phyloP scores from a whole-genome alignment of 805 yeast genomes.

The Myxozyma kluyveri region DNA sequence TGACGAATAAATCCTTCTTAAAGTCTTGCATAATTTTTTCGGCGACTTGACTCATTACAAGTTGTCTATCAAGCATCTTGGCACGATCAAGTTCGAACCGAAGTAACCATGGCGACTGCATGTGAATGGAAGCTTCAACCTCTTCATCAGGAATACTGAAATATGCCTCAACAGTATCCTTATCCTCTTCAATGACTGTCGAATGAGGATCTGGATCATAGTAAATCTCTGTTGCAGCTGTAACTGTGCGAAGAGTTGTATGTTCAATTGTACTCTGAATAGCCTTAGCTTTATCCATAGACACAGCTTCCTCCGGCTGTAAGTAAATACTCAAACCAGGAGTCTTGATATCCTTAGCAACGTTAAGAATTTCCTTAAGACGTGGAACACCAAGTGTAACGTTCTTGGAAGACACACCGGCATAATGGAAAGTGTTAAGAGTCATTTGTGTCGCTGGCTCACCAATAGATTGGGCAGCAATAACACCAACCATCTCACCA shows the following conservation, averaged over 20 bases:
- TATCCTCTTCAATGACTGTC: slow-evolving; percentile 95
- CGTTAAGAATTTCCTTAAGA: slow-evolving; percentile 94
- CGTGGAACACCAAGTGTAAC: slow-evolving; percentile 97
- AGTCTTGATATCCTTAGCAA: slow-evolving; percentile 97
- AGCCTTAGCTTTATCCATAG: slow-evolving; percentile 89
- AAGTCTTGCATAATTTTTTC: slow-evolving; percentile 89
- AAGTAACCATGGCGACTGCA: slow-evolving; percentile 96
- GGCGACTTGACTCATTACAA: slow-evolving; percentile 97
- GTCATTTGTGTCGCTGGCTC: slow-evolving; percentile 99
- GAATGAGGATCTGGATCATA: slow-evolving; percentile 98
- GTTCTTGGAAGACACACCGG: slow-evolving; percentile 95
- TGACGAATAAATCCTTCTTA: slow-evolving; percentile 92
- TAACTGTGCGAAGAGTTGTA: slow-evolving; percentile 88
- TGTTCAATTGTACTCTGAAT: slow-evolving; percentile 97
- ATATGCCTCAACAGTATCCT: slow-evolving; percentile 94
- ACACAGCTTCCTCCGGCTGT: slow-evolving; percentile 72
- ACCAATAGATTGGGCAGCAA: slow-evolving; percentile 97
- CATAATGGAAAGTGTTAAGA: slow-evolving; percentile 94
- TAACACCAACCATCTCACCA: slow-evolving; percentile 98
- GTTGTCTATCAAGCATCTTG: slow-evolving; percentile 95
- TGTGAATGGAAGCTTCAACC: slow-evolving; percentile 87
- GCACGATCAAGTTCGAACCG: slow-evolving; percentile 98
- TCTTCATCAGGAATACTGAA: slow-evolving; percentile 97
- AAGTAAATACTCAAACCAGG: slow-evolving; percentile 97
- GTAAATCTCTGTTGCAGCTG: slow-evolving; percentile 94